These are phyloP conservation scores for Xylariaceae sp. DNA, from an alignment of 2,329 filamentous ascomycete species.

Conservation along the genomic window DNA sequence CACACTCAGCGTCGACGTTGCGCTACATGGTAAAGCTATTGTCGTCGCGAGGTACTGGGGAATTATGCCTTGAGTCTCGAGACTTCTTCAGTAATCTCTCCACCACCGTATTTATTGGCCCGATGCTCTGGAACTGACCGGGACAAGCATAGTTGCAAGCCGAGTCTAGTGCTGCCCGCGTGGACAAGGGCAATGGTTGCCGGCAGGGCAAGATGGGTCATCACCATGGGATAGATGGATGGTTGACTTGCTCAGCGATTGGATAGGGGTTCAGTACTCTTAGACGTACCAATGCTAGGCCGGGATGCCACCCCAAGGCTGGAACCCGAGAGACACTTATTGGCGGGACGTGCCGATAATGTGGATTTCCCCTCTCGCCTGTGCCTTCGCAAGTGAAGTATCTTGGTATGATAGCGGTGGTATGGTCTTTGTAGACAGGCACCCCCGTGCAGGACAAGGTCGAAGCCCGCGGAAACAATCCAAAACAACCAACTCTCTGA, in stretches of 20 bases:
- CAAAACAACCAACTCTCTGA: too few relatives aligned
- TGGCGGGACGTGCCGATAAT: constrained; percentile 22
- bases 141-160: background rate
- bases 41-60: too few relatives aligned
- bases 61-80: too few relatives aligned
- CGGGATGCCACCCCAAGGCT: constrained; percentile 10
- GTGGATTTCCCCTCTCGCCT: constrained; percentile 17
- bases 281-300: constrained; percentile 10
- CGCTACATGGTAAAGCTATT: too few relatives aligned
- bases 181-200: constrained; percentile 3
- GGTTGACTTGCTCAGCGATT: constrained; percentile 16
- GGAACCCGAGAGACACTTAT: constrained; percentile 17
- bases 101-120: background rate
- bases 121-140: background rate
- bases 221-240: constrained; percentile 6
- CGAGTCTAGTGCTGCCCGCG: constrained; percentile 6
- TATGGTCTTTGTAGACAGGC: too few relatives aligned
- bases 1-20: too few relatives aligned
- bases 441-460: too few relatives aligned
- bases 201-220: constrained; percentile 7
- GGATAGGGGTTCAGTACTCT: constrained; percentile 7
- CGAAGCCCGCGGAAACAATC: too few relatives aligned
- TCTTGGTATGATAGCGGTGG: background rate
- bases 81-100: too few relatives aligned
- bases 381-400: constrained; percentile 11